Percentiles rank a stretch among this genome's conserved stretches.
phyloP scores from a whole-genome alignment of 2,329 filamentous ascomycete species.

The Ophiognomonia clavigignenti-juglandacearum region DNA sequence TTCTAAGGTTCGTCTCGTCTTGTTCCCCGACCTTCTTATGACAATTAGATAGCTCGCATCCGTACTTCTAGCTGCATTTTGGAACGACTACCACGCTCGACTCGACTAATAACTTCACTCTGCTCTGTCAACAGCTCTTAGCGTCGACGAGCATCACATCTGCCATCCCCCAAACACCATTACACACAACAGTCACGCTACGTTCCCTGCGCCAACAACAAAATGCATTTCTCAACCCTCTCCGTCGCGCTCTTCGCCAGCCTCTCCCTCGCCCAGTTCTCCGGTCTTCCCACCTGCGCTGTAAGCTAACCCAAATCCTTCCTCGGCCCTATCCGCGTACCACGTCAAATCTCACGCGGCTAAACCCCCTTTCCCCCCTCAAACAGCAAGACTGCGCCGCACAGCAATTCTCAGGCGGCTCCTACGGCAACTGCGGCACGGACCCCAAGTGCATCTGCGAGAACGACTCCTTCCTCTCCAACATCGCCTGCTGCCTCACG shows the following conservation, averaged over 20 bases:
- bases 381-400: conserved; percentile 26
- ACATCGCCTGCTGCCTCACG: conserved; percentile 33
- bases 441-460: conserved; percentile 37
- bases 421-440: conserved; percentile 29
- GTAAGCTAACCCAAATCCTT: conserved; percentile 35
- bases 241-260: conserved; percentile 47
- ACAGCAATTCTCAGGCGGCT: conserved; percentile 23
- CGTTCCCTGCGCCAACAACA: conserved; percentile 11
- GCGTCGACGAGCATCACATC: too few relatives aligned
- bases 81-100: too few relatives aligned
- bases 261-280: conserved; percentile 46
- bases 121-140: too few relatives aligned
- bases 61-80: too few relatives aligned
- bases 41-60: too few relatives aligned
- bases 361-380: not conserved
- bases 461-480: conserved; percentile 33
- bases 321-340: not conserved
- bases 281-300: conserved; percentile 46
- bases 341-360: not conserved
- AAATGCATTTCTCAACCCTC: conserved; percentile 43
- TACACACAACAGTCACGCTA: not conserved
- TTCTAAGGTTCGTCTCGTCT: too few relatives aligned
- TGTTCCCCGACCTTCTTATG: too few relatives aligned
- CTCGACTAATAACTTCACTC: too few relatives aligned
- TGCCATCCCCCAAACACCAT: too few relatives aligned